These are phyloP conservation scores for Akanthomyces muscarius DNA, from an alignment of 2,329 filamentous ascomycete genomes.

Conservation along the genomic window DNA sequence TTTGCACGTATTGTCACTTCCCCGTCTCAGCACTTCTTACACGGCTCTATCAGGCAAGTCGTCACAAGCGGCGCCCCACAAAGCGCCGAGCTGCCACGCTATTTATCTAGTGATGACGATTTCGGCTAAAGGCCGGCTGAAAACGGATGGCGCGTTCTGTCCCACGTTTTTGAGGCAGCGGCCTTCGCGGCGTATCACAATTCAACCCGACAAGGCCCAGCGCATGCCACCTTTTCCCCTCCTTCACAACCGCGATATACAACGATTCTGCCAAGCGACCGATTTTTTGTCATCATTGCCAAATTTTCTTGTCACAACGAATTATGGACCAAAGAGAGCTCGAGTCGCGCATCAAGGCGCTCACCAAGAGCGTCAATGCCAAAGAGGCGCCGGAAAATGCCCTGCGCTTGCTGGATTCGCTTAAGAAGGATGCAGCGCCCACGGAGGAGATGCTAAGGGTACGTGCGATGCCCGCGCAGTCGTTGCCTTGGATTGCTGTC, in stretches of 20 bases:
- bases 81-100: not conserved
- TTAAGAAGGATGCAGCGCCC: slow-evolving; percentile 76
- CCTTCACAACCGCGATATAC: not conserved
- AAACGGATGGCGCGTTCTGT: not conserved
- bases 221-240: not conserved
- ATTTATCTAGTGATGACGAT: not conserved
- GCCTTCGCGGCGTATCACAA: not conserved
- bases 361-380: slow-evolving; percentile 72
- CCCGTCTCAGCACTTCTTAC: not conserved
- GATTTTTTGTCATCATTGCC: too few relatives aligned
- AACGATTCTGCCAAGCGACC: too few relatives aligned
- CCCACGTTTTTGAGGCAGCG: too few relatives aligned
- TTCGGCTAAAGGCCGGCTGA: slow-evolving; percentile 5
- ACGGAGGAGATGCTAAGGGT: slow-evolving; percentile 87
- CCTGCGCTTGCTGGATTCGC: slow-evolving; percentile 67
- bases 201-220: not conserved
- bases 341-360: slow-evolving; percentile 68
- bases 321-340: slow-evolving; percentile 80
- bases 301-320: too few relatives aligned
- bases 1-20: not conserved
- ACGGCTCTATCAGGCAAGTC: slow-evolving; percentile 8
- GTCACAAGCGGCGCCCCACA: slow-evolving; percentile 11
- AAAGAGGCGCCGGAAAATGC: slow-evolving; percentile 72
- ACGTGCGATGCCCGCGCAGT: slow-evolving; percentile 30
- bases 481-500: not conserved